phyloP scores from a whole-genome alignment of 306 rosid genomes.

The Lupinus albus region DNA sequence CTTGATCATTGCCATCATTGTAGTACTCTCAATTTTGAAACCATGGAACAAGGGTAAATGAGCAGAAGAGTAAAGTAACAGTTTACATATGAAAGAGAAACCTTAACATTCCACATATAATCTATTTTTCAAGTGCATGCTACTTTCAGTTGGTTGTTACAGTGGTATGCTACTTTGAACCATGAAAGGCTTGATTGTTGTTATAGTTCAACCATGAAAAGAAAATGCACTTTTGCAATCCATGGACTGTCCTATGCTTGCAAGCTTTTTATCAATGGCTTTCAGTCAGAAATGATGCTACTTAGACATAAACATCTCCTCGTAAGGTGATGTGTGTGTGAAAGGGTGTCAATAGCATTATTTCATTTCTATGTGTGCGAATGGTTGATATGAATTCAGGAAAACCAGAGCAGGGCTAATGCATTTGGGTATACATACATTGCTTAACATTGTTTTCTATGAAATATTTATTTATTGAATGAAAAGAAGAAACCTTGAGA shows the following conservation, averaged over 20 bases:
- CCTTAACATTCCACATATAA: neutral
- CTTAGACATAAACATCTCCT: neutral
- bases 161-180: neutral
- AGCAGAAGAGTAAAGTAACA: conserved; percentile 34
- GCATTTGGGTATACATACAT: conserved; percentile 26
- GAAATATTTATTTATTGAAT: neutral
- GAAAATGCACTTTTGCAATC: conserved; percentile 10
- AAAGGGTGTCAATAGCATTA: neutral
- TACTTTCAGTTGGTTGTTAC: conserved; percentile 5
- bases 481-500: conserved; percentile 12
- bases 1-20: conserved; percentile 62
- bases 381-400: conserved; percentile 29
- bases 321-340: neutral
- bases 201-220: neutral
- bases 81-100: neutral
- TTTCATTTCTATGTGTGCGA: neutral
- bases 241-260: neutral
- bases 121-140: neutral
- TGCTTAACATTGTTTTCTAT: conserved; percentile 33
- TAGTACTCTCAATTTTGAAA: conserved; percentile 62
- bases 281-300: conserved; percentile 3
- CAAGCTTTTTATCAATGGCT: neutral
- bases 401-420: conserved; percentile 4
- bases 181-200: neutral
- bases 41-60: conserved; percentile 70